phyloP scores from a whole-genome alignment of 352 stramenopile species.

The Phytophthora sojae region DNA sequence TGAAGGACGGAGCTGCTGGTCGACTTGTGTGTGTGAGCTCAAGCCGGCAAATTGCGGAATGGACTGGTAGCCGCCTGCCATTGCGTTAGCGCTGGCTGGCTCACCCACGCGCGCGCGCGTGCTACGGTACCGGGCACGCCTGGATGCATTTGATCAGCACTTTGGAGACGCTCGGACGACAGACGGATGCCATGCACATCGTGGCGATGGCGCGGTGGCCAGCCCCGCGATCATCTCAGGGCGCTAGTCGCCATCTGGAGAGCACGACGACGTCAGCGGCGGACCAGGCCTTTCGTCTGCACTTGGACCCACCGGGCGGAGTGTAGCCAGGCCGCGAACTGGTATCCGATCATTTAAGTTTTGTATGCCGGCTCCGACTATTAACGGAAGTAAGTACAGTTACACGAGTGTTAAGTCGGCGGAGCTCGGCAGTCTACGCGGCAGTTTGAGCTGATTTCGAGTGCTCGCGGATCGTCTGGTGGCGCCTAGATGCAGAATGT shows the following conservation, averaged over 20 bases:
- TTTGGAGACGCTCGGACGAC: slow-evolving; percentile 19
- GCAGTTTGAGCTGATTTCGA: background rate
- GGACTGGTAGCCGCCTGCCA: background rate
- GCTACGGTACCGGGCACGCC: background rate
- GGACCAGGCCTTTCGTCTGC: background rate
- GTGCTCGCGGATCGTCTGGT: background rate
- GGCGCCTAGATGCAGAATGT: too few relatives aligned
- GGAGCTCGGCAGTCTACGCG: background rate
- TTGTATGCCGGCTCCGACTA: slow-evolving; percentile 15
- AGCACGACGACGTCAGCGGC: slow-evolving; percentile 10
- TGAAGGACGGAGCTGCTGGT: background rate
- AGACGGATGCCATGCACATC: slow-evolving; percentile 40
- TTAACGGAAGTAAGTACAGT: background rate
- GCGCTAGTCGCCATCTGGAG: slow-evolving; percentile 22
- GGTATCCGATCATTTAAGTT: slow-evolving; percentile 16
- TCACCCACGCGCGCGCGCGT: slow-evolving; percentile 2
- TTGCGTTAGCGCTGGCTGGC: slow-evolving; percentile 4
- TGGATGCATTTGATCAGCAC: slow-evolving; percentile 10
- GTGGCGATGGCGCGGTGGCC: slow-evolving; percentile 14
- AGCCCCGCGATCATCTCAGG: slow-evolving; percentile 30
- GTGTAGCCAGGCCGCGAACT: background rate
- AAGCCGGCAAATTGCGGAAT: slow-evolving; percentile 40
- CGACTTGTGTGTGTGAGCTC: background rate
- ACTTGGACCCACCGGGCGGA: slow-evolving; percentile 4
- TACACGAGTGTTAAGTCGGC: background rate